phyloP scores from a whole-genome alignment of 352 stramenopile genomes.

The Phytophthora kernoviae region DNA sequence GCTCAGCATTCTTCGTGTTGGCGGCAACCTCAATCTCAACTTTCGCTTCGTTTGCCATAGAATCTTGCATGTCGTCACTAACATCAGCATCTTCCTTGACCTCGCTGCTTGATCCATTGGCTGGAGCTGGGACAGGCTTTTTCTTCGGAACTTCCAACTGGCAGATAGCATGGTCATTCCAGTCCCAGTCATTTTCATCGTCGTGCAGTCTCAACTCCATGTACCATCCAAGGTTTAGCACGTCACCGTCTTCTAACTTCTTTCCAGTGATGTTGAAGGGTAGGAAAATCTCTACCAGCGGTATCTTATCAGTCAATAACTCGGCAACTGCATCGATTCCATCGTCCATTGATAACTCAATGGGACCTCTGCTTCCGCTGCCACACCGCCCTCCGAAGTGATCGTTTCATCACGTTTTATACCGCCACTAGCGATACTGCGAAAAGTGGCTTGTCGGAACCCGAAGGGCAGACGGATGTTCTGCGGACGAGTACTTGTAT shows the following conservation, averaged over 20 bases:
- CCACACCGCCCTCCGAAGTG: neutral
- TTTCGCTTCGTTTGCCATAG: conserved; percentile 1
- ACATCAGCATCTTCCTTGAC: conserved; percentile 7
- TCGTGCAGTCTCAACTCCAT: conserved; percentile 58
- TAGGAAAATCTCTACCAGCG: conserved; percentile 59
- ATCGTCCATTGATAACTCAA: conserved; percentile 4
- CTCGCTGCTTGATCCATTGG: conserved; percentile 10
- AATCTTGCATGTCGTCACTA: conserved; percentile 5
- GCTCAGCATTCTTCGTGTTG: conserved; percentile 2
- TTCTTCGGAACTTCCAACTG: conserved; percentile 52
- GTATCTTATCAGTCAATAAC: conserved; percentile 22
- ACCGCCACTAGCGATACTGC: conserved; percentile 15
- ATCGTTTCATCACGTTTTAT: conserved; percentile 5
- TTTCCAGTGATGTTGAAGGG: conserved; percentile 79
- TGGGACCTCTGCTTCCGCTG: neutral
- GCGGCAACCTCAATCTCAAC: conserved; percentile 10
- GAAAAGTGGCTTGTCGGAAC: conserved; percentile 67
- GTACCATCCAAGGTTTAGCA: conserved; percentile 60
- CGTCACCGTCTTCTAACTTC: conserved; percentile 52
- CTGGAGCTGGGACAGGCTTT: conserved; percentile 17
- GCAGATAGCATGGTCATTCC: conserved; percentile 56
- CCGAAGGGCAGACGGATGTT: conserved; percentile 68
- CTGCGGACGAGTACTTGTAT: conserved; percentile 63
- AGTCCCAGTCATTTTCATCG: conserved; percentile 61
- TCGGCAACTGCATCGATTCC: conserved; percentile 7